Conservation (phyloP, 2,329 filamentous ascomycete genomes). For the Phyllosticta citribraziliensis region DNA sequence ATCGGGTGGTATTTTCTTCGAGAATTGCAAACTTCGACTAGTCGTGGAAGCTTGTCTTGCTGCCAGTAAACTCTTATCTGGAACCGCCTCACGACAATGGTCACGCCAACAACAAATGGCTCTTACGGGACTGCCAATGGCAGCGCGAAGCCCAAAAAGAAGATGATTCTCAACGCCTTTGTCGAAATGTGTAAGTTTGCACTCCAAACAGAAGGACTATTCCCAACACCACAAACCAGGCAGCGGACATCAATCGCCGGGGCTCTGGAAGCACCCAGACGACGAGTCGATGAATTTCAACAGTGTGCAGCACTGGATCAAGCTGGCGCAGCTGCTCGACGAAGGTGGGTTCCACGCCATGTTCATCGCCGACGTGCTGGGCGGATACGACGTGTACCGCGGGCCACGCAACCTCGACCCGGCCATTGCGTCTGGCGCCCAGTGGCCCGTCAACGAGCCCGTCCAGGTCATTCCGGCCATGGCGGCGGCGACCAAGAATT, state of each 20-base stretch:
- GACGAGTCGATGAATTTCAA: constrained; percentile 44
- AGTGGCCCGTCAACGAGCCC: constrained; percentile 65
- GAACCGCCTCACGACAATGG: neutral
- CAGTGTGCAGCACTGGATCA: constrained; percentile 27
- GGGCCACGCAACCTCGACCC: constrained; percentile 46
- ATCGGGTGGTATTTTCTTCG: too few relatives aligned
- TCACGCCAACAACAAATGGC: constrained; percentile 1
- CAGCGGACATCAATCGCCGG: constrained; percentile 32
- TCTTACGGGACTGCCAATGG: constrained; percentile 3
- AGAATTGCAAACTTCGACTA: neutral
- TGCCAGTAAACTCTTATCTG: too few relatives aligned
- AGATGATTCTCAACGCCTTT: constrained; percentile 34
- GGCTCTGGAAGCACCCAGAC: constrained; percentile 52
- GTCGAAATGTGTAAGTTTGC: constrained; percentile 22
- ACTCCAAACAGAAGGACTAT: neutral
- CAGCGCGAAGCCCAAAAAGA: constrained; percentile 20
- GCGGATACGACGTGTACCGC: constrained; percentile 61
- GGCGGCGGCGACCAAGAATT: constrained; percentile 55
- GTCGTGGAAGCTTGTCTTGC: too few relatives aligned
- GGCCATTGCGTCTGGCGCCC: constrained; percentile 52
- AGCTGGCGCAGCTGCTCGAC: constrained; percentile 29
- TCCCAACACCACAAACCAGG: neutral
- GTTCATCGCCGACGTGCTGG: constrained; percentile 40
- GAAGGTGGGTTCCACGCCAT: constrained; percentile 31
- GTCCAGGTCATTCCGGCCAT: constrained; percentile 54